phyloP scores from a whole-genome alignment of 441 rosid species.

The Erysimum cheiri region DNA sequence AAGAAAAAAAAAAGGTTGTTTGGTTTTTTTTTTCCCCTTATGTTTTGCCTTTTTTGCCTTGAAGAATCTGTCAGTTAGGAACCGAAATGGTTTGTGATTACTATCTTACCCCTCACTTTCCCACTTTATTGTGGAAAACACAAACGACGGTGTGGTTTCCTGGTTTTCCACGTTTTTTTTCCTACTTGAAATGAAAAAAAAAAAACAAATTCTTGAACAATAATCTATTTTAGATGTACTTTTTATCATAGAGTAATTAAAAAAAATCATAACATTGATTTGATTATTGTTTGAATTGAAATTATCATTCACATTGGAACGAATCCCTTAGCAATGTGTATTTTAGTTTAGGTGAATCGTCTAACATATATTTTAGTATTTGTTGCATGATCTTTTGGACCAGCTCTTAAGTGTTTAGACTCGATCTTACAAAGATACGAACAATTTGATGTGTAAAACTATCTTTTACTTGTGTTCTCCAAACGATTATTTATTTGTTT shows the following conservation, averaged over 20 bases:
- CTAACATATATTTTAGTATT: background rate
- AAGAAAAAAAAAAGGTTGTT: conserved; percentile 33
- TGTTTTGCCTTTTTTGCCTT: conserved; percentile 33
- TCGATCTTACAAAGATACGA: background rate
- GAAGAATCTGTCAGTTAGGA: conserved; percentile 45
- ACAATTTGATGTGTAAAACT: background rate
- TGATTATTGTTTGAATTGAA: too few relatives aligned
- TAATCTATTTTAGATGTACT: too few relatives aligned
- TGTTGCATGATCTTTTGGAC: too few relatives aligned
- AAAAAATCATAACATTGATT: too few relatives aligned
- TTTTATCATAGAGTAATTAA: too few relatives aligned
- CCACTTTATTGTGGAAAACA: conserved; percentile 18
- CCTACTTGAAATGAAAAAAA: background rate
- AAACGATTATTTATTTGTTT: background rate
- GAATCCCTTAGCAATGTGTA: too few relatives aligned
- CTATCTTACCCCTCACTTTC: background rate
- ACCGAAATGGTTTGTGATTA: background rate
- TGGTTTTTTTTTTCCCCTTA: conserved; percentile 5
- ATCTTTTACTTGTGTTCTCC: background rate
- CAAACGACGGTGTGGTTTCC: conserved; percentile 8
- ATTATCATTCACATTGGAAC: too few relatives aligned
- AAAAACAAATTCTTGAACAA: background rate
- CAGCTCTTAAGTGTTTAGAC: too few relatives aligned
- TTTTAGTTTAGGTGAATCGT: background rate
- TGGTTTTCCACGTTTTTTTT: background rate